Evolutionary conservation across 352 stramenopile genomes (phyloP).

Genomic region (Globisporangium orthogonon): DNA sequence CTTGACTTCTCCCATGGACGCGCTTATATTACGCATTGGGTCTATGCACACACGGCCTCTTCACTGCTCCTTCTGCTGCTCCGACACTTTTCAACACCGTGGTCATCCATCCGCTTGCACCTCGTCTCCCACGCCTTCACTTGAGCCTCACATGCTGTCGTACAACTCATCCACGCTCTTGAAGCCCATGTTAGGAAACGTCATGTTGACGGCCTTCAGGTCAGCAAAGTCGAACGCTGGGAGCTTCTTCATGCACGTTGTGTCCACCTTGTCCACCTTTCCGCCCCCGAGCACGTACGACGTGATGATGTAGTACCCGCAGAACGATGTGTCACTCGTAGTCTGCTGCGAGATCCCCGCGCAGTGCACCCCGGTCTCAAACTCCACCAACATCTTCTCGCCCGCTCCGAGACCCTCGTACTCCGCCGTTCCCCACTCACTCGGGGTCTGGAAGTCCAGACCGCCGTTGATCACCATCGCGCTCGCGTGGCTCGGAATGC

Average conservation of each 20-base stretch:
- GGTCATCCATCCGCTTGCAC: too few species aligned
- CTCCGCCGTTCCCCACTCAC: slow-evolving; percentile 16
- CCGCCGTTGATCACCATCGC: slow-evolving; percentile 24
- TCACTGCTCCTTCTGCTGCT: too few species aligned
- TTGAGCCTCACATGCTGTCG: not conserved
- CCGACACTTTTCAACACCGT: too few species aligned
- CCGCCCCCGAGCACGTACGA: slow-evolving; percentile 1
- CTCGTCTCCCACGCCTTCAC: too few species aligned
- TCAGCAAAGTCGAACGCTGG: slow-evolving; percentile 1
- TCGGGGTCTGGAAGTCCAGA: slow-evolving; percentile 21
- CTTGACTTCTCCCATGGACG: too few species aligned
- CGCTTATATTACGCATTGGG: too few species aligned
- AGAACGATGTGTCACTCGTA: not conserved
- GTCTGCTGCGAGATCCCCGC: not conserved
- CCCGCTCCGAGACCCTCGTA: slow-evolving; percentile 14
- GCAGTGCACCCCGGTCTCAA: slow-evolving; percentile 1
- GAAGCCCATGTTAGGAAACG: not conserved
- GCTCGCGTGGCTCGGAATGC: slow-evolving; percentile 16
- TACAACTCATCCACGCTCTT: slow-evolving; percentile 1
- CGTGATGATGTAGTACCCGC: not conserved
- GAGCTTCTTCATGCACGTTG: not conserved
- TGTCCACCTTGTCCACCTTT: slow-evolving; percentile 1
- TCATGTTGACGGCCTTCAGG: not conserved
- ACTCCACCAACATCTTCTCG: slow-evolving; percentile 16
- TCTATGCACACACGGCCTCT: too few species aligned